phyloP scores from a whole-genome alignment of 257 asterid genomes.

The Pogostemon cablin region DNA sequence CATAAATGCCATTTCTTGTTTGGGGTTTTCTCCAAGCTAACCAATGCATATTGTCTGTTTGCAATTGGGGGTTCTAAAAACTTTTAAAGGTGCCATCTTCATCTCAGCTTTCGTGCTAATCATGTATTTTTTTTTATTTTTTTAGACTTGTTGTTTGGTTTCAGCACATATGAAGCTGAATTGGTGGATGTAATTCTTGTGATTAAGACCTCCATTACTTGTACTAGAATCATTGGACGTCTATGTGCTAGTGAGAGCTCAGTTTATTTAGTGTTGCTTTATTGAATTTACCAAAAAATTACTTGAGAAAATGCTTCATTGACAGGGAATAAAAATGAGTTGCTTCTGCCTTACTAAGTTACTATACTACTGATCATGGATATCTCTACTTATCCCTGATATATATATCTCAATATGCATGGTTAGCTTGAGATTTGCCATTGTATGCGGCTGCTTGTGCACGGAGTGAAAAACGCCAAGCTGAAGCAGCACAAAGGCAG shows the following conservation, averaged over 20 bases:
- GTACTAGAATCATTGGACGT: conserved; percentile 89
- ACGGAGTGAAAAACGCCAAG: too few species aligned
- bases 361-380: too few species aligned
- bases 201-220: conserved; percentile 79
- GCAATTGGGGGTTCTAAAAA: too few species aligned
- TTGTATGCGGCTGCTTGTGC: too few species aligned
- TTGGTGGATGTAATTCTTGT: conserved; percentile 82
- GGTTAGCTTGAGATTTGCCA: too few species aligned
- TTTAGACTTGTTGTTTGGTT: conserved; percentile 32
- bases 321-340: conserved; percentile 85
- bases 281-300: conserved; percentile 1
- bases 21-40: conserved; percentile 93
- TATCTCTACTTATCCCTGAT: too few species aligned
- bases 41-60: too few species aligned
- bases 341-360: too few species aligned
- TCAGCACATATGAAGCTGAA: conserved; percentile 83
- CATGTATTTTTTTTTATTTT: too few species aligned
- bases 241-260: conserved; percentile 76
- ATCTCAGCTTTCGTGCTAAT: too few species aligned
- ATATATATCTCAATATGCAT: background rate
- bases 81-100: too few species aligned
- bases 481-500: too few species aligned
- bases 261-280: background rate
- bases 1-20: conserved; percentile 4
- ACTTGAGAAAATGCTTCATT: background rate